phyloP scores from a whole-genome alignment of 805 yeast genomes.

The Dipodascus geniculatus region DNA sequence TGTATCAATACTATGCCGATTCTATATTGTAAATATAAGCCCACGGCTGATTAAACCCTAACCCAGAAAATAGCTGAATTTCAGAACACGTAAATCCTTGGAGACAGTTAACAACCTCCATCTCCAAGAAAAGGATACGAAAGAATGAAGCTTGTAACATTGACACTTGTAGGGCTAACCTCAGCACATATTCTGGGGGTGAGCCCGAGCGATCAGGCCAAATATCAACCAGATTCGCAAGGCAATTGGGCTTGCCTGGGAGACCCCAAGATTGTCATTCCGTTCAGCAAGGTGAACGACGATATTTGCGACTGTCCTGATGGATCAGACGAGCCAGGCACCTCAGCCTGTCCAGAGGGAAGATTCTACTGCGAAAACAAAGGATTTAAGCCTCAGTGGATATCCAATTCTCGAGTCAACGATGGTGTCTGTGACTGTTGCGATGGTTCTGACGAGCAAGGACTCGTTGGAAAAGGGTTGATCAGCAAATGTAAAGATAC shows the following conservation, averaged over 20 bases:
- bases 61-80: not conserved
- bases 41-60: not conserved
- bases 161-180: not conserved
- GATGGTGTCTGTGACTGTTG: conserved; percentile 98
- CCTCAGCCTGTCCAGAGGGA: conserved; percentile 59
- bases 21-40: no score
- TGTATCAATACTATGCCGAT: conserved; percentile 29
- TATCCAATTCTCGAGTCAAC: conserved; percentile 58
- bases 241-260: conserved; percentile 60
- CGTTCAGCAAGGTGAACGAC: conserved; percentile 63
- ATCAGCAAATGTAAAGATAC: conserved; percentile 39
- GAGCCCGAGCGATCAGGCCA: not conserved
- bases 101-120: not conserved
- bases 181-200: not conserved
- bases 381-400: conserved; percentile 51
- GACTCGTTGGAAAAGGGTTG: conserved; percentile 15
- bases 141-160: not conserved
- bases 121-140: not conserved
- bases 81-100: not conserved
- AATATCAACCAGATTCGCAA: conserved; percentile 13
- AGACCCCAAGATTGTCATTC: conserved; percentile 52
- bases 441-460: conserved; percentile 82
- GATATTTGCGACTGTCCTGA: conserved; percentile 95
- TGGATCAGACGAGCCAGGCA: conserved; percentile 96
- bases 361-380: conserved; percentile 66